Base-by-base conservation (phyloP, 148 eudicot genomes). In the Heliosperma pusillum region DNA sequence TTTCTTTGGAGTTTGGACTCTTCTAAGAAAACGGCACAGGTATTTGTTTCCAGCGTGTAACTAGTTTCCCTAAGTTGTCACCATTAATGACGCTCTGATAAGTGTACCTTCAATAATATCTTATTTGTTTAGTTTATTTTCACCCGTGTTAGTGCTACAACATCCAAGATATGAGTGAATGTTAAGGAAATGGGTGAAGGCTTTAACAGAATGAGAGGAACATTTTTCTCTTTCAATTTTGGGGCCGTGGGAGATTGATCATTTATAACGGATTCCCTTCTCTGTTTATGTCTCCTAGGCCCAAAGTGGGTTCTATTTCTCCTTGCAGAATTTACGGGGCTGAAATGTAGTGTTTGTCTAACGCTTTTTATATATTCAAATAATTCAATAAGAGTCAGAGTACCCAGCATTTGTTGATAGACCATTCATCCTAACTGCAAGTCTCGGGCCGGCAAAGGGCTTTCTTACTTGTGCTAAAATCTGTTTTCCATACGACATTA, bases 11-110 rank as follows among this genome's bases (percentile, higher is more conserved):
- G 91, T 82, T 85, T 95, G 72, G 99, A 95, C 85, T 87, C 97
- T 72, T 88, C 97, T 66, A 95, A 83, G 84, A 95, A 92, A 84
- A 82, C 88, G 33, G 99, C 97, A 75, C 97, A 95, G 97, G 97
- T 94, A 76, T 29, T 73, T 10, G n/a, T 64, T 12, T 6, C 30
- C 9, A 22, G 20, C 27, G 12, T 44, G 29, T 67, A 33, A 52
- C 62, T 42, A 62, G 4, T 52, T 6, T 24, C 75, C 7, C 29
- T 8, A 2, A 8, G 42, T 33, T 61, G 16, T 60, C 67, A 67
- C 52, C 12, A 19, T 58, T 56, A 16, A 20, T 63, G 36, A 17
- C 47, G 2, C 17, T n/a, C 16, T 62, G 25, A 29, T 19, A 20
- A 15, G 58, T 76, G 64, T 20, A 76, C 62, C 13, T 59, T 40